Percentiles rank a stretch among this genome's conserved stretches.
These are phyloP conservation scores for Aspergillus biplanus DNA, from an alignment of 495 filamentous ascomycete genomes.

Conservation along the genomic window DNA sequence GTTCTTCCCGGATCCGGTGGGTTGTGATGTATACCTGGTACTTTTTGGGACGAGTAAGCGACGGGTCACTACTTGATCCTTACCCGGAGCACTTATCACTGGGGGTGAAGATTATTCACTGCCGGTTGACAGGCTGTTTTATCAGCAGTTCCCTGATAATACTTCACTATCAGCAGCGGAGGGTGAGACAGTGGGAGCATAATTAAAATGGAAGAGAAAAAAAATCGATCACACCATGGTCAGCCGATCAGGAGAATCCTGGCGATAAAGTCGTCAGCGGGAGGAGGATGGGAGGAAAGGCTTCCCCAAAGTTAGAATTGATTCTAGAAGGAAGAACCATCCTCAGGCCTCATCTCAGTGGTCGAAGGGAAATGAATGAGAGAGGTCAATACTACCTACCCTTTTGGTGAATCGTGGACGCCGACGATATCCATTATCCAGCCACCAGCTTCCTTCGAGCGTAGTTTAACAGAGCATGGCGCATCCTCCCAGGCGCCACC, in stretches of 20 bases:
- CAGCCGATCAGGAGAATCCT: not conserved
- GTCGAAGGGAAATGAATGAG: not conserved
- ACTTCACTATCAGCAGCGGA: too few relatives aligned
- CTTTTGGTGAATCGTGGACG: not conserved
- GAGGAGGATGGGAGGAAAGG: not conserved
- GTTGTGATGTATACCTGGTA: not conserved
- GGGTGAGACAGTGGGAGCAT: too few relatives aligned
- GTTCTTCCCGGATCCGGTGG: not conserved
- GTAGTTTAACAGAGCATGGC: not conserved
- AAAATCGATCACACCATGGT: not conserved
- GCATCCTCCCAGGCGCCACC: not conserved
- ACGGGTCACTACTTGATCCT: too few relatives aligned
- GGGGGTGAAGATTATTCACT: too few relatives aligned
- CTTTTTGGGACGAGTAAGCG: too few relatives aligned
- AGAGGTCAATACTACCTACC: not conserved
- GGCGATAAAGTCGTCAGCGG: too few relatives aligned
- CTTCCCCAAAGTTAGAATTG: not conserved
- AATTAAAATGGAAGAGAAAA: too few relatives aligned
- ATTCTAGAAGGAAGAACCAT: not conserved
- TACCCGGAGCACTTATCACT: too few relatives aligned
- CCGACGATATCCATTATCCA: not conserved
- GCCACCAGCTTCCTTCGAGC: slow-evolving; percentile 3
- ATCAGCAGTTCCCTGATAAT: too few relatives aligned
- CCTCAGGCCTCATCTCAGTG: too few relatives aligned
- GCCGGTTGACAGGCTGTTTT: too few relatives aligned